Evolutionary conservation across 345 rosid species (phyloP).

Genomic region (Lumnitzera littorea): DNA sequence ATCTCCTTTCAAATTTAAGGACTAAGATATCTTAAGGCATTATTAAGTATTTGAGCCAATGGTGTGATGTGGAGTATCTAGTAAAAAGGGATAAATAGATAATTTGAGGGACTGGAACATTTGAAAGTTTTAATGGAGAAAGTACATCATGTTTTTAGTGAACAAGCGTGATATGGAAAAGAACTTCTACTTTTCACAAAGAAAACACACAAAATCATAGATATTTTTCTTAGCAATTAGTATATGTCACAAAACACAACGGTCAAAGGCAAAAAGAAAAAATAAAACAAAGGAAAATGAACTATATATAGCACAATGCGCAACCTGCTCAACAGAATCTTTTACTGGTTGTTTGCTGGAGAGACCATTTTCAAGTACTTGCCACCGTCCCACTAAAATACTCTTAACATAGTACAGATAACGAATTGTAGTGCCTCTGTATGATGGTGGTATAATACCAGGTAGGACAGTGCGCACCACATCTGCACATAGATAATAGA

Average conservation of each 20-base stretch:
- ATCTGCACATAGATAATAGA: conserved; percentile 35
- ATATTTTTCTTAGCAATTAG: neutral
- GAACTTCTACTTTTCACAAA: too few relatives aligned
- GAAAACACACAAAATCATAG: too few relatives aligned
- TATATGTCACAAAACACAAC: neutral
- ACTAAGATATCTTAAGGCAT: too few relatives aligned
- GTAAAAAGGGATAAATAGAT: too few relatives aligned
- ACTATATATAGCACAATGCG: conserved; percentile 39
- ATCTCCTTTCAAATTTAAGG: too few relatives aligned
- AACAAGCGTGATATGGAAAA: too few relatives aligned
- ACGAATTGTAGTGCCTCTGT: conserved; percentile 78
- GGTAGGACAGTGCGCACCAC: conserved; percentile 68
- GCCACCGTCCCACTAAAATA: conserved; percentile 52
- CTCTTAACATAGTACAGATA: conserved; percentile 71
- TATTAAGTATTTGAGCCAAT: too few relatives aligned
- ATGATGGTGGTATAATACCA: conserved; percentile 74
- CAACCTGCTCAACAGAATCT: conserved; percentile 59
- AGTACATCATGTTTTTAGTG: too few relatives aligned
- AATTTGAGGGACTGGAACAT: too few relatives aligned
- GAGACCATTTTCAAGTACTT: conserved; percentile 59
- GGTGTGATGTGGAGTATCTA: too few relatives aligned
- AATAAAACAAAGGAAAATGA: conserved; percentile 2
- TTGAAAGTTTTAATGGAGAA: too few relatives aligned
- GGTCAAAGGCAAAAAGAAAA: neutral
- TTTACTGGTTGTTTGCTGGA: conserved; percentile 28